phyloP scores from a whole-genome alignment of 305 asterid species.

The Fraxinus nigra region DNA sequence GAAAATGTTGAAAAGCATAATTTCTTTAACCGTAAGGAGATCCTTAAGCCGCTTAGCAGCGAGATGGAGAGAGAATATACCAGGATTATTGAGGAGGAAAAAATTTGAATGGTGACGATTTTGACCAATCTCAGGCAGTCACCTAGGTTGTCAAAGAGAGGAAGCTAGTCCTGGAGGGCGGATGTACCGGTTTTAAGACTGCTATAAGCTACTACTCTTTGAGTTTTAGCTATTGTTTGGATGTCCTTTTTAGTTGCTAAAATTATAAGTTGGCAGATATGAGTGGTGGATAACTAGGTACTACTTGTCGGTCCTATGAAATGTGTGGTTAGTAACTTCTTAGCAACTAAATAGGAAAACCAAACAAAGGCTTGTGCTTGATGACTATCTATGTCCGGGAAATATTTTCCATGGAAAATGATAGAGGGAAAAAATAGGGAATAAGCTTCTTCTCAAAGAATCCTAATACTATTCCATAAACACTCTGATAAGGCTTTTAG shows the following conservation, averaged over 20 bases:
- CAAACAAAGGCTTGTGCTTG: neutral
- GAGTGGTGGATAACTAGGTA: neutral
- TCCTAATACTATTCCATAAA: neutral
- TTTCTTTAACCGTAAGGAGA: neutral
- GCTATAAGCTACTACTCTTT: neutral
- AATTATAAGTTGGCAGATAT: neutral
- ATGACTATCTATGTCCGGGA: neutral
- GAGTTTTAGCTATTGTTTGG: neutral
- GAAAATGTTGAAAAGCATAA: neutral
- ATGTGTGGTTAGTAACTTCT: neutral
- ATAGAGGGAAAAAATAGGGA: neutral
- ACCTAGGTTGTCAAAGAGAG: neutral
- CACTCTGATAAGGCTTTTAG: neutral
- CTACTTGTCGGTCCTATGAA: neutral
- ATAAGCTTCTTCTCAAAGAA: neutral
- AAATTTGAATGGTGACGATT: neutral
- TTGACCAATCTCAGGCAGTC: neutral
- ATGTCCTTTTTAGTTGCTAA: neutral
- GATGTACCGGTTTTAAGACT: neutral
- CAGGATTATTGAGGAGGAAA: neutral
- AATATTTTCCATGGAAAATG: neutral
- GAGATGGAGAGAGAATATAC: neutral
- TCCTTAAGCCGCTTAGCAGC: neutral
- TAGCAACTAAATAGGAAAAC: neutral
- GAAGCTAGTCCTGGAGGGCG: neutral